Evolutionary conservation across 31 red algal genomes (phyloP), one percentile per base, ranked within the genome.

Genomic region (Asparagopsis taxiformis): DNA sequence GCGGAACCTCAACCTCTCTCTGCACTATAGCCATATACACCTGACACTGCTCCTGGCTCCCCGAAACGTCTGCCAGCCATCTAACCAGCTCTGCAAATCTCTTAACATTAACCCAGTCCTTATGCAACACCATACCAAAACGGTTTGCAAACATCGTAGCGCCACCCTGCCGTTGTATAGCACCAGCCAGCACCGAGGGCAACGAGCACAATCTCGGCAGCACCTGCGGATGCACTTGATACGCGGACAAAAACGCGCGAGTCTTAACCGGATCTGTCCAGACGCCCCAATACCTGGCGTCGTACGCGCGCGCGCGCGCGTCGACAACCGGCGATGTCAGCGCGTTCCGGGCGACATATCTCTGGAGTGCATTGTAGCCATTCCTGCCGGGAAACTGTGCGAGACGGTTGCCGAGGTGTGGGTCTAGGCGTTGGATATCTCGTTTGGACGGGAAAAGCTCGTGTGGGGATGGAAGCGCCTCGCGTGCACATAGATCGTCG

Each of bases 141-240:
- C 37, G 15, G 22, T 28, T 37, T 24, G 74, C 74, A 55, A 78
- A 64, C 46, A 55, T 19, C 21, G 58, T 44, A 16, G 49, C 61
- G 4, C 74, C 74, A 1, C 74, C 74, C 30, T 65, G 38, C 35
- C 60, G 6, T 35, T 66, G 58, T 22, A 78, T 31, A 1, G 46
- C 74, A 21, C 46, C 59, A 3, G 59, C 39, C 30, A 78, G 34
- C 21, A 41, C 59, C 16, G 17, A 52, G 20, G 74, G 61, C 28
- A 78, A 24, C 25, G 58, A 54, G 26, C 37, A 51, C 7, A 66
- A 22, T 1, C 60, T 57, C 29, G 74, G 74, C 74, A 78, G 31
- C 3, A 78, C 44, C 30, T 46, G 74, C 3, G 58, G 28, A 41
- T 78, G 74, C 19, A 26, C 53, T 35, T 78, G 74, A 61, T 53